A percentile compares a stretch with the other conserved stretches of the same genome.
Evolutionary conservation across 495 filamentous ascomycete species (phyloP).

Genomic region (Cercophora newfieldiana): DNA sequence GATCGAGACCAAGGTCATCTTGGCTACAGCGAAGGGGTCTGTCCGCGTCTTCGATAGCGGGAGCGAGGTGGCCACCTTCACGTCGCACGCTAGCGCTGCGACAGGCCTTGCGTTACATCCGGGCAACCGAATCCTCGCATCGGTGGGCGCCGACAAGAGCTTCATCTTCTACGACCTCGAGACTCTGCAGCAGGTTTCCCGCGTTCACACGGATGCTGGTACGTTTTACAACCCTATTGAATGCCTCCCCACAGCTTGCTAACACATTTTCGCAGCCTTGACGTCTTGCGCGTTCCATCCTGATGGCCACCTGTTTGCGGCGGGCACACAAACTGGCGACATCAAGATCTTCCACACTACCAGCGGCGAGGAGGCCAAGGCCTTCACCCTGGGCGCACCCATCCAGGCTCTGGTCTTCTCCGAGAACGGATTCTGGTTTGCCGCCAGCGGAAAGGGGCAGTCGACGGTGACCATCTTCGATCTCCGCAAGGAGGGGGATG

Average conservation of each 20-base stretch:
- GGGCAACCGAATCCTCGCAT: conserved; percentile 79
- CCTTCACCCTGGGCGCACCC: conserved; percentile 64
- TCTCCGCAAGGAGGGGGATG: conserved; percentile 79
- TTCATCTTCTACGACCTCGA: conserved; percentile 86
- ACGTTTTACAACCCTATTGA: conserved; percentile 43
- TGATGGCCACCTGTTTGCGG: conserved; percentile 89
- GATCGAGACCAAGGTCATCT: conserved; percentile 67
- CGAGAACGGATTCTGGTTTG: conserved; percentile 97
- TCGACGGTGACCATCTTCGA: conserved; percentile 84
- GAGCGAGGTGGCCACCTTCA: conserved; percentile 62
- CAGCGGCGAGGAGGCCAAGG: conserved; percentile 66
- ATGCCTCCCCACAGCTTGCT: conserved; percentile 24
- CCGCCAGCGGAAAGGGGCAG: conserved; percentile 69
- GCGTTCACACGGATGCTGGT: conserved; percentile 81
- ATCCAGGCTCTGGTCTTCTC: conserved; percentile 81
- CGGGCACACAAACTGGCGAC: conserved; percentile 70
- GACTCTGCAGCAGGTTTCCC: conserved; percentile 63
- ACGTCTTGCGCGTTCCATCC: conserved; percentile 86
- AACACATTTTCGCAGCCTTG: conserved; percentile 62
- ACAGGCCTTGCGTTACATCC: conserved; percentile 81
- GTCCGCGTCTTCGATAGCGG: conserved; percentile 78
- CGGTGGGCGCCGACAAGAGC: conserved; percentile 88
- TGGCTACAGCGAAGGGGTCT: conserved; percentile 72
- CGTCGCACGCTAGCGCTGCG: conserved; percentile 76
- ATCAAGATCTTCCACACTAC: conserved; percentile 87